Percentiles rank a stretch among this genome's conserved stretches.
Evolutionary conservation across 2,329 filamentous ascomycete genomes (phyloP).

Genomic region (Rugonectria rugulosa): DNA sequence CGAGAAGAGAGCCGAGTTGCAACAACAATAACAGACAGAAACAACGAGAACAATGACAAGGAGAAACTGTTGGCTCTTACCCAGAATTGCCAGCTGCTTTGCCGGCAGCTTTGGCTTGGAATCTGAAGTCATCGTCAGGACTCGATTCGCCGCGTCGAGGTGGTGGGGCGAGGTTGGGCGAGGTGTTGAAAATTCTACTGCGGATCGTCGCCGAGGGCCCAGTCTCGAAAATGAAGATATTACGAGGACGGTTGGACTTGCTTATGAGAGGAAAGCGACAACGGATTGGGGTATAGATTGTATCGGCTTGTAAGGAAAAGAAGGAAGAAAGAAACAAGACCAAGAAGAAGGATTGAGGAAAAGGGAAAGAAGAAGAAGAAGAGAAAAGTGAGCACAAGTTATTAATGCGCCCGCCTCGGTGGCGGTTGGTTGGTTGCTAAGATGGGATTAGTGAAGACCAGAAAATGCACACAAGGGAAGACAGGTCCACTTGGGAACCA

Average conservation of each 20-base stretch:
- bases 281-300: too few relatives aligned
- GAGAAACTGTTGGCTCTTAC: slow-evolving; percentile 55
- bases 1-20: not conserved
- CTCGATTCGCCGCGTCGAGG: slow-evolving; percentile 11
- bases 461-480: not conserved
- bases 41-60: not conserved
- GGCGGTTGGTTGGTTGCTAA: slow-evolving; percentile 14
- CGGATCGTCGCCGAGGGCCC: not conserved
- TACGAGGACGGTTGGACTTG: too few relatives aligned
- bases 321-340: not conserved
- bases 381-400: slow-evolving; percentile 7
- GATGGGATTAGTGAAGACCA: slow-evolving; percentile 1
- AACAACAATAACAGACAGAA: too few relatives aligned
- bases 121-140: slow-evolving; percentile 28
- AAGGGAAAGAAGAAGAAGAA: not conserved
- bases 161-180: not conserved
- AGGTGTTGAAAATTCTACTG: slow-evolving; percentile 6
- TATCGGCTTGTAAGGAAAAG: too few relatives aligned
- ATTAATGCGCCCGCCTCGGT: slow-evolving; percentile 20
- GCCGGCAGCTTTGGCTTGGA: slow-evolving; percentile 71
- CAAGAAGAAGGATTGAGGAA: not conserved
- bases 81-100: slow-evolving; percentile 79
- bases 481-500: slow-evolving; percentile 10
- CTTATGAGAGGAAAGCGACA: too few relatives aligned
- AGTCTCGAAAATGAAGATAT: slow-evolving; percentile 1